Percentiles rank a stretch among this genome's conserved stretches.
These are phyloP conservation scores for Aspergillus jensenii DNA, from an alignment of 2,329 filamentous ascomycete genomes.

Conservation along the genomic window DNA sequence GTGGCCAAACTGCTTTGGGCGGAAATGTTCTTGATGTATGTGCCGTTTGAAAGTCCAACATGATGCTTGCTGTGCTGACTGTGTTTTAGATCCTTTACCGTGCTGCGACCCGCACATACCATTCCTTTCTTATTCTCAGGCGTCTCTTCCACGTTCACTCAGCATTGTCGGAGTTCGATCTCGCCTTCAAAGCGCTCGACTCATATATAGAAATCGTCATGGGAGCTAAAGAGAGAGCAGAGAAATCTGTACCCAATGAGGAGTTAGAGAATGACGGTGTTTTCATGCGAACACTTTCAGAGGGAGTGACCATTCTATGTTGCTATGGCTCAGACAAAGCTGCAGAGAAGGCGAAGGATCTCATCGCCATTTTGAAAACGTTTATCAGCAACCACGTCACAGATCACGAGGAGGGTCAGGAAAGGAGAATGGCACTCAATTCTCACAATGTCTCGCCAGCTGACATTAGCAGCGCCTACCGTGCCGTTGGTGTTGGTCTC, in stretches of 20 bases:
- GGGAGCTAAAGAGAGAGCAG: constrained; percentile 77
- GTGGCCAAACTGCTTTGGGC: constrained; percentile 73
- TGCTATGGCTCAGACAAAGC: constrained; percentile 74
- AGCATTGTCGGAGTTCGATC: constrained; percentile 83
- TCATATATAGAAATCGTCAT: constrained; percentile 88
- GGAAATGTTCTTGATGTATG: constrained; percentile 70
- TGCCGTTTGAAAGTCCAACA: neutral
- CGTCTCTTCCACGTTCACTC: constrained; percentile 86
- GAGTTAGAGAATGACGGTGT: constrained; percentile 77
- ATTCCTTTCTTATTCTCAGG: constrained; percentile 85
- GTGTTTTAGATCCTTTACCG: constrained; percentile 73
- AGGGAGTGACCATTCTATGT: constrained; percentile 78
- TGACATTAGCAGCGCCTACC: constrained; percentile 70
- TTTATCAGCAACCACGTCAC: constrained; percentile 65
- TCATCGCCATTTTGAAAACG: constrained; percentile 70
- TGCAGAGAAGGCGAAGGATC: constrained; percentile 73
- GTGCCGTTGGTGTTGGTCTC: constrained; percentile 80
- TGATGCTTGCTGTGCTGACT: constrained; percentile 15
- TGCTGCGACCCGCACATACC: constrained; percentile 88
- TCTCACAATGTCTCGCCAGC: constrained; percentile 53
- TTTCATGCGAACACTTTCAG: constrained; percentile 73
- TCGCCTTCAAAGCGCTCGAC: constrained; percentile 87
- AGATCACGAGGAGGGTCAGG: constrained; percentile 22
- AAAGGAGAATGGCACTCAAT: constrained; percentile 19
- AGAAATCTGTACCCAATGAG: constrained; percentile 64